Percentiles rank a stretch among this genome's conserved stretches.
These are phyloP conservation scores for Globisporangium emineosum DNA, from an alignment of 352 stramenopile species.

Conservation along the genomic window DNA sequence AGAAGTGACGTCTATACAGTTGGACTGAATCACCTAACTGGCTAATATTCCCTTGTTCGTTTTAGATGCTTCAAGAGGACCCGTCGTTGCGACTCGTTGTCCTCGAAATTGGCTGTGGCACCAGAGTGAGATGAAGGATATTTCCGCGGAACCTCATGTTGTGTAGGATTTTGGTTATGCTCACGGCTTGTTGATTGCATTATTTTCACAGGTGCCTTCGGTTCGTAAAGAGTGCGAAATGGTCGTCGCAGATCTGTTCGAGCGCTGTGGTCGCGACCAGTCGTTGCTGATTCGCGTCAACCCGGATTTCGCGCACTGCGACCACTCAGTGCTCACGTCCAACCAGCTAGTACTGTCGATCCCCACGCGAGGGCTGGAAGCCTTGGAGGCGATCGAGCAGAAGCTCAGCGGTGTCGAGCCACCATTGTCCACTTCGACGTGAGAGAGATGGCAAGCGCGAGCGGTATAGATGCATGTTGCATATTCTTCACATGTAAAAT, in stretches of 20 bases:
- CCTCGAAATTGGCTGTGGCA: constrained; percentile 82
- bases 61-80: constrained; percentile 68
- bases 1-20: not conserved
- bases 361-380: constrained; percentile 42
- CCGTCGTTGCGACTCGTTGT: constrained; percentile 61
- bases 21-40: not conserved
- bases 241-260: constrained; percentile 71
- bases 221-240: constrained; percentile 79
- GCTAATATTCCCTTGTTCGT: not conserved
- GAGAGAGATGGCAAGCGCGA: not conserved
- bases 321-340: constrained; percentile 41
- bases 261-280: constrained; percentile 45
- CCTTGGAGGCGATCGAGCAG: constrained; percentile 55
- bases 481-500: not conserved
- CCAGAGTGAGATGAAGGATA: constrained; percentile 31
- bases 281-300: constrained; percentile 76
- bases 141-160: not conserved
- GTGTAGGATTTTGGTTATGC: not conserved
- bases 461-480: constrained; percentile 1
- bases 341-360: constrained; percentile 51
- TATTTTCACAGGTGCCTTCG: constrained; percentile 60
- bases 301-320: constrained; percentile 56
- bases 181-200: not conserved
- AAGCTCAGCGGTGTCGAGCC: not conserved
- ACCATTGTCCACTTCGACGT: not conserved